These are phyloP conservation scores for Lentinula guzmanii DNA, from an alignment of 768 basidiomycete species.

Conservation along the genomic window DNA sequence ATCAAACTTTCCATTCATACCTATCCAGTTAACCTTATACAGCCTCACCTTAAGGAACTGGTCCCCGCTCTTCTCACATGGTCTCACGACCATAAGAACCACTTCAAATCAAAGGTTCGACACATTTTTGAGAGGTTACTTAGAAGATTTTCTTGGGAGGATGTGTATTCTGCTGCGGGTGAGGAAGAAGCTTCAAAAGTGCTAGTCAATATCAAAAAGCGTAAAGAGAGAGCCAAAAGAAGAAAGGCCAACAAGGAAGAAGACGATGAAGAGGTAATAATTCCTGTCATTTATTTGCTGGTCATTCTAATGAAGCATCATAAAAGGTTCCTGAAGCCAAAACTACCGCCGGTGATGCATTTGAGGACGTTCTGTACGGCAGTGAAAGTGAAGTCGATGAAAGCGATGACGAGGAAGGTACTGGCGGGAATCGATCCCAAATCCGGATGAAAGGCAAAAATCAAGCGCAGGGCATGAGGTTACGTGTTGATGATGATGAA, in stretches of 20 bases:
- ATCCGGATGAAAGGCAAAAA: slow-evolving; percentile 26
- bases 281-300: slow-evolving; percentile 5
- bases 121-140: slow-evolving; percentile 97
- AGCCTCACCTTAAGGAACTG: slow-evolving; percentile 69
- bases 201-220: slow-evolving; percentile 89
- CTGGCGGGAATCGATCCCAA: slow-evolving; percentile 15
- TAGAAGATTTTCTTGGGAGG: slow-evolving; percentile 83
- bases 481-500: slow-evolving; percentile 85
- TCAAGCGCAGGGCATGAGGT: slow-evolving; percentile 43
- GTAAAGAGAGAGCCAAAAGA: slow-evolving; percentile 89
- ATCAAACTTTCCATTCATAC: slow-evolving; percentile 91
- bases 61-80: slow-evolving; percentile 84
- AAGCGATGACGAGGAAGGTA: slow-evolving; percentile 52
- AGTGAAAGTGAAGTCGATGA: slow-evolving; percentile 89
- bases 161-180: slow-evolving; percentile 65
- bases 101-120: slow-evolving; percentile 94
- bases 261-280: slow-evolving; percentile 51
- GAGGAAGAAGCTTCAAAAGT: slow-evolving; percentile 86
- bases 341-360: slow-evolving; percentile 73
- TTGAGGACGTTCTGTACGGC: slow-evolving; percentile 95
- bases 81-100: slow-evolving; percentile 98
- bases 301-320: slow-evolving; percentile 6
- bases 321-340: slow-evolving; percentile 39
- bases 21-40: slow-evolving; percentile 62
- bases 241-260: slow-evolving; percentile 65